phyloP scores from a whole-genome alignment of 2,329 filamentous ascomycete genomes.

The Paraconiothyrium sp. region DNA sequence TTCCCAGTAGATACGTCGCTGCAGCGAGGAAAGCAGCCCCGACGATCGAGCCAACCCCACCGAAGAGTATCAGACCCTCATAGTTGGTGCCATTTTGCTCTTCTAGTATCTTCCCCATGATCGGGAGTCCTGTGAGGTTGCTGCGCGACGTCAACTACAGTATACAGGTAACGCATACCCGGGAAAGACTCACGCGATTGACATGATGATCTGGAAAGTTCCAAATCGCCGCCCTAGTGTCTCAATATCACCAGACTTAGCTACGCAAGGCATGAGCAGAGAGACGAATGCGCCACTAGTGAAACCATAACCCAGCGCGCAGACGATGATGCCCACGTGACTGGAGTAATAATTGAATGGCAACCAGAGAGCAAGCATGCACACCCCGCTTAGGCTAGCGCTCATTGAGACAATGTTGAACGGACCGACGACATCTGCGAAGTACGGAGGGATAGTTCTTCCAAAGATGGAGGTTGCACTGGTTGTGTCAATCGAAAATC shows the following conservation, averaged over 20 bases:
- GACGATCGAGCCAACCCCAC: neutral
- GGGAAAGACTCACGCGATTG: constrained; percentile 4
- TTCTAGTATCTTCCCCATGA: constrained; percentile 15
- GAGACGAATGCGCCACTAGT: constrained; percentile 21
- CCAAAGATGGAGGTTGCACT: constrained; percentile 20
- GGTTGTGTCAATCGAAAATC: neutral
- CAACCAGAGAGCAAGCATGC: constrained; percentile 24
- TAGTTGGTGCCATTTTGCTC: neutral
- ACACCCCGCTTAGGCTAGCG: neutral
- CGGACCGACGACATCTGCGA: constrained; percentile 13
- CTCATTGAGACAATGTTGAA: constrained; percentile 18
- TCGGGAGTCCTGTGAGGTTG: constrained; percentile 14
- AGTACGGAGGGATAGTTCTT: constrained; percentile 18
- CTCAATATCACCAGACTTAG: constrained; percentile 18
- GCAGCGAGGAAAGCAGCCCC: constrained; percentile 1
- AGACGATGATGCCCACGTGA: constrained; percentile 20
- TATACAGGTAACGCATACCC: neutral
- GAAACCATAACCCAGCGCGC: constrained; percentile 24
- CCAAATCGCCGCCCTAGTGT: constrained; percentile 17
- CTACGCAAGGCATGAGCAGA: constrained; percentile 22
- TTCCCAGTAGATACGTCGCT: neutral
- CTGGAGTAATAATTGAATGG: constrained; percentile 19
- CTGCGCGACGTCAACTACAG: constrained; percentile 3
- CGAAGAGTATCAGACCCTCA: constrained; percentile 5
- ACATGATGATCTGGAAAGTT: constrained; percentile 18